Percentiles rank a stretch among this genome's conserved stretches.
These are phyloP conservation scores for Clitoria ternatea DNA, from an alignment of 306 rosid genomes.

Conservation along the genomic window DNA sequence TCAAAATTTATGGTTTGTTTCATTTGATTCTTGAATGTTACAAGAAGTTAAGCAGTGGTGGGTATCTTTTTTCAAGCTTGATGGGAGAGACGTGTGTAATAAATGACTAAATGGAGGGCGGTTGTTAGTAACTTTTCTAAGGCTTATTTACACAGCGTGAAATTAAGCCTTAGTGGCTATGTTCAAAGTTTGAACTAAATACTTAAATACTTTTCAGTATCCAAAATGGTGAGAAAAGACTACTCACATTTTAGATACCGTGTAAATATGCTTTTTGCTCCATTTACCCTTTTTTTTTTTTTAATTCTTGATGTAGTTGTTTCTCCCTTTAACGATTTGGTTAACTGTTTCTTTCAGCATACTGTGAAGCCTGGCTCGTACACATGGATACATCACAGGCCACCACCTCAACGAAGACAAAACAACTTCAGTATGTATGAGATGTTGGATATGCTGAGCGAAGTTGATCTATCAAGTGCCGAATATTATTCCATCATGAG, in stretches of 20 bases:
- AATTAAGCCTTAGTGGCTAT: neutral
- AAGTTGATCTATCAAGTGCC: conserved; percentile 28
- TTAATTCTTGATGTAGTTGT: neutral
- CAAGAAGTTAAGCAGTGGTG: neutral
- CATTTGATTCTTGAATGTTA: neutral
- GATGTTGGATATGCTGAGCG: conserved; percentile 35
- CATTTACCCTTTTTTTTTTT: neutral
- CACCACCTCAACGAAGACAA: conserved; percentile 31
- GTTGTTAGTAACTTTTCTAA: neutral
- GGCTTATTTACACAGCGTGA: neutral
- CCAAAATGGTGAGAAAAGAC: neutral
- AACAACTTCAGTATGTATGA: conserved; percentile 19
- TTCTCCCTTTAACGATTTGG: conserved; percentile 5
- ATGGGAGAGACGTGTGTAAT: neutral
- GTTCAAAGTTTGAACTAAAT: neutral
- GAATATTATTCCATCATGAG: conserved; percentile 35
- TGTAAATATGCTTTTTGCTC: neutral
- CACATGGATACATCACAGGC: conserved; percentile 32
- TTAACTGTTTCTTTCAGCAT: conserved; percentile 37
- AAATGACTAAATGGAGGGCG: neutral
- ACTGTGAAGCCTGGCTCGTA: conserved; percentile 44
- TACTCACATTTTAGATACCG: neutral
- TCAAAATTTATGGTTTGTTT: conserved; percentile 4
- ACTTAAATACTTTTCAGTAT: neutral
- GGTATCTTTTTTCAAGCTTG: neutral